Conservation (phyloP, 2,329 filamentous ascomycete genomes). For the Pochonia chlamydosporia region DNA sequence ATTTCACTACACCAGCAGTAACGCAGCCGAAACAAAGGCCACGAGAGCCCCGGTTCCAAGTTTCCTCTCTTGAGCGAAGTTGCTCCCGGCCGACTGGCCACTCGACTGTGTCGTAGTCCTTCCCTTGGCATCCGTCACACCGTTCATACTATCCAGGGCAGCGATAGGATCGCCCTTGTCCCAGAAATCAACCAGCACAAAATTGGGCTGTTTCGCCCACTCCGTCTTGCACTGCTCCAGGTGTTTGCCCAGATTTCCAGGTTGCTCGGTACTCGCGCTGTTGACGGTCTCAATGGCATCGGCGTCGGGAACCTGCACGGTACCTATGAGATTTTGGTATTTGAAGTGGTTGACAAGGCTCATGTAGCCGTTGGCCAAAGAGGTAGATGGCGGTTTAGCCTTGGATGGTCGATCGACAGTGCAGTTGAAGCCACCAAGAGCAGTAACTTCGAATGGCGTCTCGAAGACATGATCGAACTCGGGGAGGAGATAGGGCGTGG, state of each 20-base stretch:
- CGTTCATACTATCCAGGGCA: constrained; percentile 65
- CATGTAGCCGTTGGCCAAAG: constrained; percentile 54
- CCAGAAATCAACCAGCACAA: constrained; percentile 76
- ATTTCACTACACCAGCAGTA: constrained; percentile 27
- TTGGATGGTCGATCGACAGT: constrained; percentile 58
- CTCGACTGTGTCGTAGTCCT: constrained; percentile 17
- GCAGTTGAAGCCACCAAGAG: constrained; percentile 64
- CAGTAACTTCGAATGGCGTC: constrained; percentile 60
- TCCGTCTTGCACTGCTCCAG: constrained; percentile 46
- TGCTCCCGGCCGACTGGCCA: constrained; percentile 12
- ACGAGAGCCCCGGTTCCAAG: constrained; percentile 34
- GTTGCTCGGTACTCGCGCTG: constrained; percentile 44
- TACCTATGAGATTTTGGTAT: constrained; percentile 48
- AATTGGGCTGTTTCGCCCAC: constrained; percentile 62
- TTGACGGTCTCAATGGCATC: constrained; percentile 60
- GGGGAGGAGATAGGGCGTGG: constrained; percentile 53
- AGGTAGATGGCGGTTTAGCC: constrained; percentile 42
- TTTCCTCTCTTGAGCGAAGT: constrained; percentile 9
- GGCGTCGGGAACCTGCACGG: constrained; percentile 57
- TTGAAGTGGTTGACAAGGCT: constrained; percentile 79
- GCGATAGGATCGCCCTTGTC: constrained; percentile 64
- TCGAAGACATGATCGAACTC: constrained; percentile 68
- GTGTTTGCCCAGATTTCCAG: constrained; percentile 50
- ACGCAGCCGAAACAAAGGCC: constrained; percentile 35
- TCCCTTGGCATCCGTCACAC: constrained; percentile 34